Evolutionary conservation across 495 filamentous ascomycete genomes (phyloP).

Genomic region (Tricharina praecox): DNA sequence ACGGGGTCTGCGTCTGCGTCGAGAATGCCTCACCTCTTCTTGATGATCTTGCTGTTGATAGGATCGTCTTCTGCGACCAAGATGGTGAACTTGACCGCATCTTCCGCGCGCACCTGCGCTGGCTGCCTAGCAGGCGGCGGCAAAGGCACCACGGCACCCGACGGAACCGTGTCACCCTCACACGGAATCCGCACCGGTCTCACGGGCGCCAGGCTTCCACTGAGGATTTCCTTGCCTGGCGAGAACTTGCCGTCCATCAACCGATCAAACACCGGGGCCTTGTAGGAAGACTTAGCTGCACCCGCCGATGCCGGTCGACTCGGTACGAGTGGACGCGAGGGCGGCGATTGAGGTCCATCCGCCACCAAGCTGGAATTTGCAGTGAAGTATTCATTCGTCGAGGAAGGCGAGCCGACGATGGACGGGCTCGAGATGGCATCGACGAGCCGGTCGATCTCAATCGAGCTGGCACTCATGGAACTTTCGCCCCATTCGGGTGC

Average conservation of each 20-base stretch:
- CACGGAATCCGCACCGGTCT: neutral
- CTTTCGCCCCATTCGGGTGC: too few relatives aligned
- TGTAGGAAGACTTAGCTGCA: neutral
- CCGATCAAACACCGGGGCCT: too few relatives aligned
- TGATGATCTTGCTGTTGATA: conserved; percentile 73
- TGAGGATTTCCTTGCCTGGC: neutral
- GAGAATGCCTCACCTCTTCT: too few relatives aligned
- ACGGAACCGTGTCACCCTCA: conserved; percentile 7
- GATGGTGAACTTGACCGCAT: conserved; percentile 28
- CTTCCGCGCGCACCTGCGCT: neutral
- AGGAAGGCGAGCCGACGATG: conserved; percentile 10
- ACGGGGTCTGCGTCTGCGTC: too few relatives aligned
- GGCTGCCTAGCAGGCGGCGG: neutral
- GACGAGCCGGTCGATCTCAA: conserved; percentile 6
- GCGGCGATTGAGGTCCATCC: neutral
- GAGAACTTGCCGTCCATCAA: neutral
- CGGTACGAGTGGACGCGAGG: too few relatives aligned
- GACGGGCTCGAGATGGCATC: conserved; percentile 15
- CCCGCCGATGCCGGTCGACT: neutral
- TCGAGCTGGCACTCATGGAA: neutral
- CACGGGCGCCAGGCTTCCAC: neutral
- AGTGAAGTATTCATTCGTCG: neutral
- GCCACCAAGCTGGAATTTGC: neutral
- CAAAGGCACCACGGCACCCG: conserved; percentile 1
- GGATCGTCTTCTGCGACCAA: conserved; percentile 88